Base-by-base conservation (phyloP, 257 asterid species). In the Buddleja alternifolia region DNA sequence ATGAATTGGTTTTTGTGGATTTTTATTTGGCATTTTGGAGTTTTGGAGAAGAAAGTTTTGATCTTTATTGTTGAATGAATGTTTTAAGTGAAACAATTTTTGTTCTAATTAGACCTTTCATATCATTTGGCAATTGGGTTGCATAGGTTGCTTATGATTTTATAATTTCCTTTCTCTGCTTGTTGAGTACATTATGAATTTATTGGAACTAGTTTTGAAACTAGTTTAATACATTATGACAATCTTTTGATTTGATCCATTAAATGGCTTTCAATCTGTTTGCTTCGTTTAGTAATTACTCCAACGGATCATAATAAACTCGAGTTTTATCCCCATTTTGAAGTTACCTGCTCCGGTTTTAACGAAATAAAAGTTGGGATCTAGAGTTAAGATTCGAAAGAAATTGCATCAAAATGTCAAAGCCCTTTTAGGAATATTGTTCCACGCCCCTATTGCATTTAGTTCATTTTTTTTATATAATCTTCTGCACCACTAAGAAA, bases 91-190 rank as follows among this genome's bases (percentile, higher is more conserved):
- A n/a, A 45, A 45, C 11, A 15, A n/a, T 45, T 45, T 45, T 56
- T 7, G n/a, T 51, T 40, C 65, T 66, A 73, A 76, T 76, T 77
- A 60, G 70, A 36, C 4, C 46, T 29, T 34, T 9, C 8, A 24
- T 25, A n/a, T 46, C 12, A 16, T 17, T 60, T 3, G 14, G 24
- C 55, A 24, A 23, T 23, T 46, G 68, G 62, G 45, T 37, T n/a
- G n/a, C n/a, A n/a, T n/a, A n/a, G n/a, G 14, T 14, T 69, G 40
- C 51, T 46, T 67, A 46, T 67, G 73, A 24, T n/a, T n/a, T n/a
- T n/a, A n/a, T n/a, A n/a, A n/a, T 45, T 17, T 47, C 39, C 14
- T 40, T n/a, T 29, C 11, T 60, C 0, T 46, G 32, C 6, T 36
- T 66, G 21, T 48, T 1, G 50, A 45, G 40, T 39, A 46, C 42